phyloP scores from a whole-genome alignment of 2,329 filamentous ascomycete species.

The Graphilbum ipis-grandicollis region DNA sequence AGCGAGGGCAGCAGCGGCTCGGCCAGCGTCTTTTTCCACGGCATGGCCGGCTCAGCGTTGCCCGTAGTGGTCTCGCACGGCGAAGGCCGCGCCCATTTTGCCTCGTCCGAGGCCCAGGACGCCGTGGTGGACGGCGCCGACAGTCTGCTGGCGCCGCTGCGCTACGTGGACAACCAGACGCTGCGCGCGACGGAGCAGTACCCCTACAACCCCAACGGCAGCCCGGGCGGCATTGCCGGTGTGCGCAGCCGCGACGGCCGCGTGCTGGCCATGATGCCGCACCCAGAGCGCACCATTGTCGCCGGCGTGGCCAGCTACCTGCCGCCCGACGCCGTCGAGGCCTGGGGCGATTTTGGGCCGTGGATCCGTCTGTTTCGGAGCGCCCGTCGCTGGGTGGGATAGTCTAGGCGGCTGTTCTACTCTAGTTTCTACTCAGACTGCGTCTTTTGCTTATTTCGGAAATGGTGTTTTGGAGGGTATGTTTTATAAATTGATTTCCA shows the following conservation, averaged over 20 bases:
- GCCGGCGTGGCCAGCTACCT: constrained; percentile 62
- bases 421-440: too few relatives aligned
- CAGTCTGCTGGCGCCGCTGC: constrained; percentile 61
- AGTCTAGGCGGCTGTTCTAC: constrained; percentile 2
- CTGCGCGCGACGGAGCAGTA: constrained; percentile 62
- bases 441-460: too few relatives aligned
- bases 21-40: constrained; percentile 74
- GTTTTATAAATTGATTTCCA: too few relatives aligned
- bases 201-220: constrained; percentile 78
- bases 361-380: constrained; percentile 80
- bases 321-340: constrained; percentile 35
- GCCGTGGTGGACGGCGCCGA: constrained; percentile 44
- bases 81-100: constrained; percentile 67
- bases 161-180: constrained; percentile 82
- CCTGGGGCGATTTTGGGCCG: constrained; percentile 69
- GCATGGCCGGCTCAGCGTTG: constrained; percentile 66
- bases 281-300: constrained; percentile 79
- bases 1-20: constrained; percentile 11
- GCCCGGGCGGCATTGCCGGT: constrained; percentile 63
- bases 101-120: constrained; percentile 30
- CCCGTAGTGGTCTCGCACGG: constrained; percentile 84
- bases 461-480: too few relatives aligned
- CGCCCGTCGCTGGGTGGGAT: constrained; percentile 73
- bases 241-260: constrained; percentile 62
- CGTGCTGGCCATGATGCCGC: constrained; percentile 81